Conservation (phyloP, 2,329 filamentous ascomycete genomes). For the Exserohilum rostratum region DNA sequence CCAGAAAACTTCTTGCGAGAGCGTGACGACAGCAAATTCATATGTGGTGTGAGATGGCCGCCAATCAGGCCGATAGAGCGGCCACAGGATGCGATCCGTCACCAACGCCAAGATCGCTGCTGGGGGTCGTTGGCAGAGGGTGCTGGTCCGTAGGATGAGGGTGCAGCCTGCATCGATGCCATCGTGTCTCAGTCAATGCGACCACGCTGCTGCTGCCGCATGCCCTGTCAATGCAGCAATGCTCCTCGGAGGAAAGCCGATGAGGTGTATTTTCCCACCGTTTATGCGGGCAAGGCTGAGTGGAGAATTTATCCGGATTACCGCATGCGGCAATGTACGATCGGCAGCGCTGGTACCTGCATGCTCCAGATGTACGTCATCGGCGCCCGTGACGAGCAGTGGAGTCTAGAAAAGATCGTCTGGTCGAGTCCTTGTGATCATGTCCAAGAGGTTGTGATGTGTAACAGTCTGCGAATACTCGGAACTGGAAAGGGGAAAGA, state of each 20-base stretch:
- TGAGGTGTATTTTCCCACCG: conserved; percentile 6
- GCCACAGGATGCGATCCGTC: conserved; percentile 3
- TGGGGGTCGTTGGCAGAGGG: not conserved
- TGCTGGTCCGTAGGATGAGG: not conserved
- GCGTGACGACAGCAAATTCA: not conserved
- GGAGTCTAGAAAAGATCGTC: conserved; percentile 7
- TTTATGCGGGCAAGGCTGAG: conserved; percentile 5
- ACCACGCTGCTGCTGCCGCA: not conserved
- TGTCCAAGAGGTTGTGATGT: not conserved
- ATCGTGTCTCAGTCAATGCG: not conserved
- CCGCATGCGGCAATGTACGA: conserved; percentile 8
- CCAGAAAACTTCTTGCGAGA: conserved; percentile 4
- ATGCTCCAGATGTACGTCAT: conserved; percentile 16
- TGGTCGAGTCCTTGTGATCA: conserved; percentile 7
- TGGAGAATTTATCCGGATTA: conserved; percentile 5
- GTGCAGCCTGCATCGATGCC: not conserved
- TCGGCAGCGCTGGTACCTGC: conserved; percentile 17
- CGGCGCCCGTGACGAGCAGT: not conserved
- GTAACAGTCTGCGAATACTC: not conserved
- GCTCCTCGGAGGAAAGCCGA: not conserved
- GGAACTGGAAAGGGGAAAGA: not conserved
- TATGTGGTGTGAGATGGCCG: not conserved
- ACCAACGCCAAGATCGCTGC: not conserved
- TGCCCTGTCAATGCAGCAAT: not conserved
- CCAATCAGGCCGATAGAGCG: conserved; percentile 2